Percentiles rank a stretch among this genome's conserved stretches.
Evolutionary conservation across 192 early-diverging fungal species (phyloP).

Genomic region (Coemansia aciculifera): DNA sequence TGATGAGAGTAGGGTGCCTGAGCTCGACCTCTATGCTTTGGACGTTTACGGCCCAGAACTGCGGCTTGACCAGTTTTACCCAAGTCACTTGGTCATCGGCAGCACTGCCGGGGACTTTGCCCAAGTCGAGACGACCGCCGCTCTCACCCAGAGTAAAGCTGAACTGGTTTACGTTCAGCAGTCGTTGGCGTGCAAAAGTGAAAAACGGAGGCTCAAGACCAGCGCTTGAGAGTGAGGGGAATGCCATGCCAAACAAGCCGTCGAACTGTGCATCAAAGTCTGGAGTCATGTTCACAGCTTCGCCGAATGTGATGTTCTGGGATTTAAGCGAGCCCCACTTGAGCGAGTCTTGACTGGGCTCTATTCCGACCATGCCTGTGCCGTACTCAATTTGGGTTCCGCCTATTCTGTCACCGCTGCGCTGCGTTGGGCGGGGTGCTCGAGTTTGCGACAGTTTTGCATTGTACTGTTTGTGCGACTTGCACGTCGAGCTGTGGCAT

Average conservation of each 20-base stretch:
- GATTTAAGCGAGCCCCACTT: conserved; percentile 35
- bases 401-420: background rate
- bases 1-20: background rate
- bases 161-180: conserved; percentile 50
- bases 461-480: conserved; percentile 30
- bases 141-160: conserved; percentile 40
- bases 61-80: conserved; percentile 41
- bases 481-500: conserved; percentile 33
- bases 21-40: conserved; percentile 22
- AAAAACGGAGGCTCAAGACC: conserved; percentile 46
- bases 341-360: conserved; percentile 32
- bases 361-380: conserved; percentile 46
- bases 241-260: conserved; percentile 52
- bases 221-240: conserved; percentile 40
- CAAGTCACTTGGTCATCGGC: conserved; percentile 6
- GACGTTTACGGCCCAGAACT: conserved; percentile 47
- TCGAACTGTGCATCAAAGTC: conserved; percentile 53
- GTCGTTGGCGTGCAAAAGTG: conserved; percentile 18
- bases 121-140: conserved; percentile 46
- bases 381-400: conserved; percentile 40
- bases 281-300: conserved; percentile 39
- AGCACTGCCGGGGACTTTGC: conserved; percentile 6
- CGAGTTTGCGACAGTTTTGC: background rate
- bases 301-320: conserved; percentile 42
- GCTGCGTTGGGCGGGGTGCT: background rate